phyloP scores from a whole-genome alignment of 164 flowering plant species.

The Nymphaea colorata region DNA sequence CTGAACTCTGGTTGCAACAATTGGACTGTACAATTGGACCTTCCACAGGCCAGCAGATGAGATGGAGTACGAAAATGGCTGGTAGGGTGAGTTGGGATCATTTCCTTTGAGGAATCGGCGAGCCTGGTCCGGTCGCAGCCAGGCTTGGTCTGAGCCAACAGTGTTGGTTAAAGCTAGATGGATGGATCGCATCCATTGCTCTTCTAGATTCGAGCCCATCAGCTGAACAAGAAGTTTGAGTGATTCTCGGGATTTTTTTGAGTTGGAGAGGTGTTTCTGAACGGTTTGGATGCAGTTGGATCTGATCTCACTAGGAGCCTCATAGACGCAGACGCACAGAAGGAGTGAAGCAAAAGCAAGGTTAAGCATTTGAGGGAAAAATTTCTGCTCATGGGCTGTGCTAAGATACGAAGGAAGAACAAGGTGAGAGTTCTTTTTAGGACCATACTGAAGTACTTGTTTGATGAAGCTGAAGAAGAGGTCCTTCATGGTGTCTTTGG shows the following conservation, averaged over 20 bases:
- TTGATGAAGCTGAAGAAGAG: constrained; percentile 36
- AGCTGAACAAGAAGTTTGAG: constrained; percentile 53
- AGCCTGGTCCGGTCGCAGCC: neutral
- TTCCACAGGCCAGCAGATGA: constrained; percentile 74
- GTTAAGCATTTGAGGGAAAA: constrained; percentile 43
- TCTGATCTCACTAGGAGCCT: constrained; percentile 64
- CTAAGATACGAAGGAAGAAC: constrained; percentile 8
- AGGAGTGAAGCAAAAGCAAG: constrained; percentile 43
- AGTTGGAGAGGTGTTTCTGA: constrained; percentile 29
- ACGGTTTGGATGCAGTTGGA: constrained; percentile 29
- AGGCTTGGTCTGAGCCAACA: neutral
- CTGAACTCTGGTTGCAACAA: constrained; percentile 52
- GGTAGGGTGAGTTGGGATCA: constrained; percentile 24
- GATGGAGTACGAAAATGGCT: constrained; percentile 54
- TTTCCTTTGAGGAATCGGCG: neutral
- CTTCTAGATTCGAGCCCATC: constrained; percentile 68
- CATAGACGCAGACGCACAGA: constrained; percentile 64
- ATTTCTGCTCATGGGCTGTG: constrained; percentile 4
- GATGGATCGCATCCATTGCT: constrained; percentile 77
- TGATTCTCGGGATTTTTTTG: constrained; percentile 27
- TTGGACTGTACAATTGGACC: constrained; percentile 76
- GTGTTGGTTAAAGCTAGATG: constrained; percentile 73
- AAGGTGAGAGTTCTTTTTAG: constrained; percentile 20
- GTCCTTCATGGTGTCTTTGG: constrained; percentile 19
- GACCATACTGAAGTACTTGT: constrained; percentile 42